Evolutionary conservation across 148 eudicot species (phyloP).

Genomic region (Camellia lanceoleosa): DNA sequence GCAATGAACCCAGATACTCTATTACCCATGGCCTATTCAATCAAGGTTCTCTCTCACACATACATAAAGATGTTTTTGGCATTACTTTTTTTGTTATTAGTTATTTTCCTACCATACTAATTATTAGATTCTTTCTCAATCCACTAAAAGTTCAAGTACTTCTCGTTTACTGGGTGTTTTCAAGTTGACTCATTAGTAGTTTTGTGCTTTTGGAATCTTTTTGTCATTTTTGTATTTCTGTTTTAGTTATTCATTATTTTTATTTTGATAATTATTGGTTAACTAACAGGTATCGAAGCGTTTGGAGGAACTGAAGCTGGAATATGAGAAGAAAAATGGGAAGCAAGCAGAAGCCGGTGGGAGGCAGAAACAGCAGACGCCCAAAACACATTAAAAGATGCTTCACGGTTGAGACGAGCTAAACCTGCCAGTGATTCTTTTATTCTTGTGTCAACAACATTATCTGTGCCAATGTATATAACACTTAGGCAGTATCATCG

Average conservation of each 20-base stretch:
- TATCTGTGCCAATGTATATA: neutral
- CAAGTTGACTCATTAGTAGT: too few relatives aligned
- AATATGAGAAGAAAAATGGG: constrained; percentile 61
- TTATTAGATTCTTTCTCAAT: neutral
- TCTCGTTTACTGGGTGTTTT: too few relatives aligned
- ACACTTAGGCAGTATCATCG: neutral
- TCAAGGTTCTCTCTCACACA: constrained; percentile 53
- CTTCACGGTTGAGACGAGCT: neutral
- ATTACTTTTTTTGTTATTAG: neutral
- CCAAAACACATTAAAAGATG: constrained; percentile 8
- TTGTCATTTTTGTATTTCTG: too few relatives aligned
- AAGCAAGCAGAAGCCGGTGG: constrained; percentile 47
- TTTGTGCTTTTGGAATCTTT: neutral
- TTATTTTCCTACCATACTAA: neutral
- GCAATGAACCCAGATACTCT: constrained; percentile 85
- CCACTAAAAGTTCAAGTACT: too few relatives aligned
- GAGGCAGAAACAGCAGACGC: constrained; percentile 41
- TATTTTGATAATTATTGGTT: neutral
- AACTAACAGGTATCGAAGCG: constrained; percentile 63
- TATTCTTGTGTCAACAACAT: neutral
- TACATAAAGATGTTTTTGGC: neutral
- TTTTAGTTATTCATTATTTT: neutral
- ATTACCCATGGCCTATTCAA: constrained; percentile 80
- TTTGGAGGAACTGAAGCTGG: constrained; percentile 67
- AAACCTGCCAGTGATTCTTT: constrained; percentile 6